Percentiles rank a stretch among this genome's conserved stretches.
These are phyloP conservation scores for Calocybe cyanea DNA, from an alignment of 768 basidiomycete species.

Conservation along the genomic window DNA sequence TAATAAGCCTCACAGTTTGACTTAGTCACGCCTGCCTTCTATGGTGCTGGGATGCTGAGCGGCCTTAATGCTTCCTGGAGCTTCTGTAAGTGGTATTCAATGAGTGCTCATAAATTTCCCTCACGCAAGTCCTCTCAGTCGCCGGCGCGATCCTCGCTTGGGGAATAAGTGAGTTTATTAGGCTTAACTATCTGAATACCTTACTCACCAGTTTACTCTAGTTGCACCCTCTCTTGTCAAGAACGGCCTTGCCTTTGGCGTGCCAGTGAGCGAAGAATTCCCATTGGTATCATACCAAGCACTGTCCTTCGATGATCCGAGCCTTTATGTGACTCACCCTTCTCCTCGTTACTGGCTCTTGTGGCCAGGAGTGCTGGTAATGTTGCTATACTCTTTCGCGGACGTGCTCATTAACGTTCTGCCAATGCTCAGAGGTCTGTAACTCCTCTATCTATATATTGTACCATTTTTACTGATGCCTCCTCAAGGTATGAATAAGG, in stretches of 20 bases:
- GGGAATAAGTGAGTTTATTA: constrained; percentile 44
- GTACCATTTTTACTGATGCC: not conserved
- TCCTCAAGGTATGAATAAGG: constrained; percentile 14
- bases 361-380: constrained; percentile 61
- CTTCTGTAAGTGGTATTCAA: constrained; percentile 40
- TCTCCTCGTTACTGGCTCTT: constrained; percentile 61
- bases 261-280: constrained; percentile 29
- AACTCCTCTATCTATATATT: constrained; percentile 27
- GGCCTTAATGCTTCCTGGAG: constrained; percentile 55
- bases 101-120: not conserved
- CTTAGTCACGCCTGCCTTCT: constrained; percentile 51
- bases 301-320: constrained; percentile 44
- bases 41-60: constrained; percentile 56
- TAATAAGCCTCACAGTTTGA: constrained; percentile 1
- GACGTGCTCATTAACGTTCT: constrained; percentile 42
- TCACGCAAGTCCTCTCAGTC: constrained; percentile 27
- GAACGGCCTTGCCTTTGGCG: constrained; percentile 48
- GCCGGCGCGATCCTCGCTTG: constrained; percentile 45
- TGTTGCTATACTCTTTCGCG: constrained; percentile 57
- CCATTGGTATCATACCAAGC: constrained; percentile 41
- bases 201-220: constrained; percentile 12
- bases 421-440: constrained; percentile 30
- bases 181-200: not conserved
- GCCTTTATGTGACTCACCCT: constrained; percentile 35
- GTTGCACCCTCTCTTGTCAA: constrained; percentile 51